Conservation (phyloP, 192 early-diverging fungal genomes). For the Coemansia brasiliensis region DNA sequence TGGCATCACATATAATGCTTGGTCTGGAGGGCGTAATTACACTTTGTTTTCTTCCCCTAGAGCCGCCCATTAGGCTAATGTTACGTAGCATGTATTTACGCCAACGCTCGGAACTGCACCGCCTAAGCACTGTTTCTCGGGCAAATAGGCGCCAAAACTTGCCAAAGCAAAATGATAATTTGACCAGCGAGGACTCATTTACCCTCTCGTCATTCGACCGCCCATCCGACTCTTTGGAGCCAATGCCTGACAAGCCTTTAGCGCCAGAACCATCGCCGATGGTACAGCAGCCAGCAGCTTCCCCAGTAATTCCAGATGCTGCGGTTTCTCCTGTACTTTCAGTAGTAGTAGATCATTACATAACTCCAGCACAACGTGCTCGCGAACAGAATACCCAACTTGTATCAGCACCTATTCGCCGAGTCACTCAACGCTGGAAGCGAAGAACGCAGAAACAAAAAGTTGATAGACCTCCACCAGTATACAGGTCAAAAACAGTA, state of each 20-base stretch:
- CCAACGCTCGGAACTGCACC: conserved; percentile 20
- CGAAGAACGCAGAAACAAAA: conserved; percentile 1
- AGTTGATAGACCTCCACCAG: conserved; percentile 1
- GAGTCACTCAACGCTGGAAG: conserved; percentile 12
- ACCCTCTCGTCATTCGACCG: conserved; percentile 12
- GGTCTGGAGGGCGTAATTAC: conserved; percentile 48
- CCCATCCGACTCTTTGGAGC: not conserved
- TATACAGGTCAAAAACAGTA: conserved; percentile 23
- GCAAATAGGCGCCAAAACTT: conserved; percentile 9
- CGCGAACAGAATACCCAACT: not conserved
- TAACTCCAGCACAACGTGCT: not conserved
- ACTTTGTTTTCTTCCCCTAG: conserved; percentile 40
- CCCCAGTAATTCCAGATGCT: not conserved
- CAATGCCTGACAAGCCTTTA: too few species aligned
- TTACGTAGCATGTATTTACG: conserved; percentile 36
- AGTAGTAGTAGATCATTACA: conserved; percentile 11
- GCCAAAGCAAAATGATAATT: not conserved
- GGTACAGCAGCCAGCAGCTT: not conserved
- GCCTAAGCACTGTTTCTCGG: conserved; percentile 22
- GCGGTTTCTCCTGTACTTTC: not conserved
- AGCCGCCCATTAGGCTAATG: conserved; percentile 50
- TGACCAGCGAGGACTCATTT: conserved; percentile 8
- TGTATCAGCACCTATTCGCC: not conserved
- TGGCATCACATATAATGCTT: conserved; percentile 47
- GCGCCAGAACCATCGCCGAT: too few species aligned